A percentile compares a stretch with the other conserved stretches of the same genome.
phyloP scores from a whole-genome alignment of 495 filamentous ascomycete genomes.

The Lepraria neglecta region DNA sequence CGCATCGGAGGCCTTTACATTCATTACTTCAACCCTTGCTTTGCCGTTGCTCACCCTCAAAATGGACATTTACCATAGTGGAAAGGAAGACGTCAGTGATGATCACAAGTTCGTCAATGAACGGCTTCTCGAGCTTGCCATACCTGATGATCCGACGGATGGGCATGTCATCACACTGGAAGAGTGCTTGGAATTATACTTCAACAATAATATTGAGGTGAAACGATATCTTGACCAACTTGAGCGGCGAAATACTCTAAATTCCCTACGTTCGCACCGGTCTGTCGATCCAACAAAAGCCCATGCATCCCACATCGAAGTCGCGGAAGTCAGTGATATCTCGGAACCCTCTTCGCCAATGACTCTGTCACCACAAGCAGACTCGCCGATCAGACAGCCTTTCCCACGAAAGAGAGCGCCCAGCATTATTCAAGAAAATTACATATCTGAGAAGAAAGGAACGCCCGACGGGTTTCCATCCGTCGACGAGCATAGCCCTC shows the following conservation, averaged over 20 bases:
- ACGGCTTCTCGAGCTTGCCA: constrained; percentile 81
- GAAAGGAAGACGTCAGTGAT: constrained; percentile 70
- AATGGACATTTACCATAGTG: constrained; percentile 90
- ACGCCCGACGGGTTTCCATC: constrained; percentile 15
- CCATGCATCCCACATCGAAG: constrained; percentile 50
- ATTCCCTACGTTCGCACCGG: constrained; percentile 38
- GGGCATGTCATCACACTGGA: constrained; percentile 69
- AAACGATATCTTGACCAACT: constrained; percentile 59
- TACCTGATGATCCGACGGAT: constrained; percentile 49
- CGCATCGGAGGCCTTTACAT: constrained; percentile 88
- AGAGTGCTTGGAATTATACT: constrained; percentile 86
- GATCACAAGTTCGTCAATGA: constrained; percentile 95
- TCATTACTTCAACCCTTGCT: constrained; percentile 83
- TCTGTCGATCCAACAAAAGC: constrained; percentile 51
- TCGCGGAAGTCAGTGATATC: constrained; percentile 45
- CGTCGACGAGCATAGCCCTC: constrained; percentile 34
- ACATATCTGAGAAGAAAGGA: constrained; percentile 43
- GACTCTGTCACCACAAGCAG: constrained; percentile 29
- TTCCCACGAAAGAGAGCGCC: constrained; percentile 41
- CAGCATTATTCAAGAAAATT: constrained; percentile 60
- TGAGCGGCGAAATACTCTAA: constrained; percentile 52
- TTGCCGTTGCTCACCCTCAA: constrained; percentile 85
- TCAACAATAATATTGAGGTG: constrained; percentile 91
- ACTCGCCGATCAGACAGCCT: constrained; percentile 22
- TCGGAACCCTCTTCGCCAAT: constrained; percentile 40